phyloP scores from a whole-genome alignment of 441 rosid genomes.

The Populus hybrid region DNA sequence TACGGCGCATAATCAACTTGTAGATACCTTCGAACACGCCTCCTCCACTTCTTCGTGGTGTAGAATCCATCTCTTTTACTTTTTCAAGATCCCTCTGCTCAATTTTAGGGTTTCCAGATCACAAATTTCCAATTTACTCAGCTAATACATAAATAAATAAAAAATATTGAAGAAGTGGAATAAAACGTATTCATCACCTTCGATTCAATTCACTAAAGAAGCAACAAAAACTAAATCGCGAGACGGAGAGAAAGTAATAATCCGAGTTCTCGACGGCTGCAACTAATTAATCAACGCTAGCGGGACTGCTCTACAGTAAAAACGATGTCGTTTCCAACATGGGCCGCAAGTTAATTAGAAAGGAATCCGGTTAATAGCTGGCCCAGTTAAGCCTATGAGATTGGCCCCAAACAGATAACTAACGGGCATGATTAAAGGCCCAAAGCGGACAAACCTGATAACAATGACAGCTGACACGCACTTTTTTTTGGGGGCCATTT shows the following conservation, averaged over 20 bases:
- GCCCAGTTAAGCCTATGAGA: too few species aligned
- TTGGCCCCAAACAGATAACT: too few species aligned
- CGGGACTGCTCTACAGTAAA: neutral
- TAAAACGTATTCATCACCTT: neutral
- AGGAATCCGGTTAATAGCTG: neutral
- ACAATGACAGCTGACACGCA: neutral
- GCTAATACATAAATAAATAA: neutral
- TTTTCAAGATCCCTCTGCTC: slow-evolving; percentile 12
- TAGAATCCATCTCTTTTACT: slow-evolving; percentile 46
- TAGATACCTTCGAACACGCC: slow-evolving; percentile 78
- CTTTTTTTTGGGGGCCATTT: neutral
- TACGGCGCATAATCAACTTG: slow-evolving; percentile 88
- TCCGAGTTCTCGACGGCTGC: neutral
- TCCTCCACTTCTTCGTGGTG: slow-evolving; percentile 46
- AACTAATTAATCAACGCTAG: neutral
- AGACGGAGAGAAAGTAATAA: neutral
- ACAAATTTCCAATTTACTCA: neutral
- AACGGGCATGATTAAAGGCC: neutral
- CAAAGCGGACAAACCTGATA: neutral
- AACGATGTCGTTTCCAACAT: neutral
- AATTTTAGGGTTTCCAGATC: slow-evolving; percentile 39
- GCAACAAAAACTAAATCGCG: neutral
- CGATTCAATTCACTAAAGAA: neutral
- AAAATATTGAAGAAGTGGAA: neutral
- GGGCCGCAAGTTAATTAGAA: neutral